Conservation (phyloP, 257 asterid genomes). For the Solanum pennellii region DNA sequence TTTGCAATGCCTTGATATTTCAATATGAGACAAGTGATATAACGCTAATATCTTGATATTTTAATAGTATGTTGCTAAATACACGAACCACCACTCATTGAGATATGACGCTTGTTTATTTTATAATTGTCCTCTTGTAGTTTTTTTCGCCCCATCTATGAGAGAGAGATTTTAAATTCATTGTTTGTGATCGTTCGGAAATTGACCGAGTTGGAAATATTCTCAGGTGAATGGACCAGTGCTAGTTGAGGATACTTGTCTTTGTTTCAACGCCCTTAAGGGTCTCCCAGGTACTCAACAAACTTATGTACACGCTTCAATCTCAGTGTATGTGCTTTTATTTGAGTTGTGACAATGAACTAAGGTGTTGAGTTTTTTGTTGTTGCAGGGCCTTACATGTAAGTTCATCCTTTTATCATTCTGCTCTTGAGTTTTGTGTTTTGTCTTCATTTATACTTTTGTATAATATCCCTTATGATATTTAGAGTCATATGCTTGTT, state of each 20-base stretch:
- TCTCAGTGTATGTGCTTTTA: not conserved
- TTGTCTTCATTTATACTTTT: not conserved
- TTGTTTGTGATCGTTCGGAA: not conserved
- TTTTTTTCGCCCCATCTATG: not conserved
- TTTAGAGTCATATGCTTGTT: not conserved
- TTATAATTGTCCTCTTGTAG: not conserved
- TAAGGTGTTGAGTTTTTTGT: not conserved
- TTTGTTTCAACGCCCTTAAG: constrained; percentile 87
- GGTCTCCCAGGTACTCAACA: constrained; percentile 74
- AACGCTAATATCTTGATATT: not conserved
- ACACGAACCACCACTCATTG: not conserved
- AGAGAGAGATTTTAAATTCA: not conserved
- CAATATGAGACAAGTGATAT: not conserved
- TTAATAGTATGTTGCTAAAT: not conserved
- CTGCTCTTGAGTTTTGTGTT: constrained; percentile 13
- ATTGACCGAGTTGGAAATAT: not conserved
- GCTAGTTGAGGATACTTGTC: constrained; percentile 97
- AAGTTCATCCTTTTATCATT: constrained; percentile 29
- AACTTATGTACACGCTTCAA: not conserved
- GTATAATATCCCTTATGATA: not conserved
- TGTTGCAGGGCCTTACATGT: constrained; percentile 92
- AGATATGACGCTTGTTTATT: not conserved
- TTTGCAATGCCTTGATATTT: not conserved
- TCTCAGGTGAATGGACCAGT: constrained; percentile 87
- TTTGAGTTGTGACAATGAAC: constrained; percentile 3